These are phyloP conservation scores for Lunasporangiospora selenospora DNA, from an alignment of 192 early-diverging fungal species.

Conservation along the genomic window DNA sequence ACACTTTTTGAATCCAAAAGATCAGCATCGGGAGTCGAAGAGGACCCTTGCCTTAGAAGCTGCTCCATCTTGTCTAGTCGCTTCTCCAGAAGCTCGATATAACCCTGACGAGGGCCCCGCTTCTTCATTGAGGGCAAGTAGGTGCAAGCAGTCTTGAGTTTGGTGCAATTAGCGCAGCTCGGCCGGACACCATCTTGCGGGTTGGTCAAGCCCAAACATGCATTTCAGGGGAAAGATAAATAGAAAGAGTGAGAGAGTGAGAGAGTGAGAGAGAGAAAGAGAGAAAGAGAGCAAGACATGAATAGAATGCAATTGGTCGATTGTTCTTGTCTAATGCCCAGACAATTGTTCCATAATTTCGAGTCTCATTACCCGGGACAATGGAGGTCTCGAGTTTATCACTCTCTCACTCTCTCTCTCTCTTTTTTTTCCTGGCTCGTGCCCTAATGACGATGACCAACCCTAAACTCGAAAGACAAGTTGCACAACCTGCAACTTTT, in stretches of 20 bases:
- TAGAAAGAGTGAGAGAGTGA: background rate
- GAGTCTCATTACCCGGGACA: too few species aligned
- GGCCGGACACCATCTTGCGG: constrained; percentile 80
- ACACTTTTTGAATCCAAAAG: constrained; percentile 29
- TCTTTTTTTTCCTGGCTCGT: too few species aligned
- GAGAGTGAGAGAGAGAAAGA: background rate
- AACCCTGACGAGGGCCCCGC: constrained; percentile 84
- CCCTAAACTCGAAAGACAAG: too few species aligned
- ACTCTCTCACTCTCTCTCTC: too few species aligned
- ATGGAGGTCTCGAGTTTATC: too few species aligned
- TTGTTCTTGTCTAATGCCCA: too few species aligned
- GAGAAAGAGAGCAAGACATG: constrained; percentile 1
- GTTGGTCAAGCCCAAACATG: background rate
- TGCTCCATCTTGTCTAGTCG: constrained; percentile 82
- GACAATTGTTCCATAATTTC: too few species aligned
- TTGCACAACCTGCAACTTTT: too few species aligned
- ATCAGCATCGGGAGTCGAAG: constrained; percentile 31
- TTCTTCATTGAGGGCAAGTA: constrained; percentile 90
- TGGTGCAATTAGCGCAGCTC: constrained; percentile 80
- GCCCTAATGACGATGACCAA: constrained; percentile 20
- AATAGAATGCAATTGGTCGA: too few species aligned
- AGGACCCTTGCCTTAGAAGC: constrained; percentile 56
- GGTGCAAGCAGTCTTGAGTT: constrained; percentile 70
- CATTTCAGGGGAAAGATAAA: background rate
- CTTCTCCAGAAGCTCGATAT: constrained; percentile 79